Base-by-base conservation (phyloP, 139 green algal species). In the Chlamydomonas schloesseri region DNA sequence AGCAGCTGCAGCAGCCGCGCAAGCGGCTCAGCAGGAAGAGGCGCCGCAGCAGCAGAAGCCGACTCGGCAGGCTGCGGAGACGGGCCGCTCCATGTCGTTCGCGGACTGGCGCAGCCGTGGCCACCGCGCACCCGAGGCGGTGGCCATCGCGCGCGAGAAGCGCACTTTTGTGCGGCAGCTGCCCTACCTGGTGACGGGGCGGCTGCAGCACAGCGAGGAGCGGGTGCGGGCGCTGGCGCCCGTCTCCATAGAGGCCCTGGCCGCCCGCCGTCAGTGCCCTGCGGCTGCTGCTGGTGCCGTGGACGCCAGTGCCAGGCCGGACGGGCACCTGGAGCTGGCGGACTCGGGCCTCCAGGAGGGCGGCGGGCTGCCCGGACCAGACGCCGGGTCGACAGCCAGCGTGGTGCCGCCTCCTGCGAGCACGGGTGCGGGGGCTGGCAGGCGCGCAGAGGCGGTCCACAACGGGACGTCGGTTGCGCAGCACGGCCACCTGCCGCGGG, bases 111-210 rank as follows among this genome's bases (percentile, higher is more conserved):
- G 70, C 18, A 81, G 91, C 36, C 78, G 94, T 14, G 91, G 93
- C 0, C 77, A 88, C 46, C 85, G 92, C 6, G 94, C 91, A 31
- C 94, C 94, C 0, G 94, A 96, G 60, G 91, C 89, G 3, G 33
- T 95, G 0, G 93, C 88, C 31, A 90, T 90, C 14, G 89, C 93
- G 8, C 37, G 89, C 31, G 88, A 89, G 18, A 97, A 97, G 90
- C 92, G 94, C 11, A 68, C 64, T 2, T 96, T 91, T 47, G 86
- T 97, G 29, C 69, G 60, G 60, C 71, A 82, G 72, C 55, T 88
- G 68, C 93, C 94, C 1, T 95, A 95, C 72, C 71, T 95, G 0
- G 86, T 89, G 57, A 92, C 81, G 11, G 64, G 90, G 50, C 71
- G 86, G 53, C 73, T 77, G 26, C 50, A 67, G 21, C 57, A 55